Evolutionary conservation across 495 filamentous ascomycete genomes (phyloP).

Genomic region (Tetracladium marchalianum): DNA sequence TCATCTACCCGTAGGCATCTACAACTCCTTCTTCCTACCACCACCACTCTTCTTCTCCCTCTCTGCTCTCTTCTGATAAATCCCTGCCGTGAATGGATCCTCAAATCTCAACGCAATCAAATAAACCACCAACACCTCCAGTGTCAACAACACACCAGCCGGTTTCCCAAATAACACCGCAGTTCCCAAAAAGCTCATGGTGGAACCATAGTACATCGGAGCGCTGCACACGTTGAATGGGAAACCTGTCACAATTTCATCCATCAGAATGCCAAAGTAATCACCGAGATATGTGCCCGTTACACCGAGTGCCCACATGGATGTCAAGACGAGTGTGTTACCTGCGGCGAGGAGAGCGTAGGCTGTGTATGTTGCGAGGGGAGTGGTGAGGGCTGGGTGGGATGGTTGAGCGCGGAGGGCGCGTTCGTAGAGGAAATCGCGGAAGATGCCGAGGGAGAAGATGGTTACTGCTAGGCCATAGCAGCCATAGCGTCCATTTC

Average conservation of each 20-base stretch:
- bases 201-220: slow-evolving; percentile 95
- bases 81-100: slow-evolving; percentile 92
- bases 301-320: slow-evolving; percentile 87
- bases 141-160: slow-evolving; percentile 71
- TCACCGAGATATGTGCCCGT: slow-evolving; percentile 96
- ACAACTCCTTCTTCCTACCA: slow-evolving; percentile 25
- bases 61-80: slow-evolving; percentile 82
- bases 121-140: slow-evolving; percentile 68
- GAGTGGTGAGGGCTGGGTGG: slow-evolving; percentile 47
- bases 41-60: slow-evolving; percentile 33
- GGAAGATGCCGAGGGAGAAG: slow-evolving; percentile 81
- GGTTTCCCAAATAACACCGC: slow-evolving; percentile 86
- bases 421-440: slow-evolving; percentile 67
- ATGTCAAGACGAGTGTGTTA: slow-evolving; percentile 76
- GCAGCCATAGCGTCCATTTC: slow-evolving; percentile 72
- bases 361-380: slow-evolving; percentile 44
- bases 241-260: slow-evolving; percentile 82
- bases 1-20: slow-evolving; percentile 18
- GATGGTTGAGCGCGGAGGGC: slow-evolving; percentile 72
- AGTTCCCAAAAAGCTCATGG: slow-evolving; percentile 82
- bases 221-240: slow-evolving; percentile 89
- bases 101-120: slow-evolving; percentile 78
- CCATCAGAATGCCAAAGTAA: slow-evolving; percentile 98
- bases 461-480: slow-evolving; percentile 83
- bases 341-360: slow-evolving; percentile 61